Evolutionary conservation across 106 monocot species (phyloP), one percentile per base, ranked within the genome.

Genomic region (Dendrobium officinale): DNA sequence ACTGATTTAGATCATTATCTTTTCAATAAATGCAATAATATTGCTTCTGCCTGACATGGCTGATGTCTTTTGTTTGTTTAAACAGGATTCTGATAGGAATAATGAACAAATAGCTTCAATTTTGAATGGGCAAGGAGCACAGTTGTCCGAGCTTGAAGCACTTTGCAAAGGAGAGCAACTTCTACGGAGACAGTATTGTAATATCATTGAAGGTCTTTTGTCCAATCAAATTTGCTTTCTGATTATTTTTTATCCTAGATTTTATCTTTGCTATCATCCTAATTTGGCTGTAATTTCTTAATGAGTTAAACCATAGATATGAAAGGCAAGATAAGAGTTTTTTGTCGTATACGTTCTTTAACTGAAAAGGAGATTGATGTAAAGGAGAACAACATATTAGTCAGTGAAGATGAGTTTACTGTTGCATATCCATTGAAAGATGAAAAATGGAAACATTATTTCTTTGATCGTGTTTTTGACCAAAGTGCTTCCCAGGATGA

Each of bases 301-400:
- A 40, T 17, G 40, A 29, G 1, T 72, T 72, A 33, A 40, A 33
- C 5, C 40, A 44, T 80, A 98, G 98, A 98, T 80, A 98, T 98
- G 98, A 98, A 98, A 89, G 98, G 98, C 41, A 98, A 98, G 43
- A 91, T 98, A 77, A 83, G 94, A 86, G 98, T 98, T 8, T 98
- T 78, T 67, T 98, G 98, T 47, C 94, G 94, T 76, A 78, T 95
- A 47, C 90, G 98, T 45, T 94, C 98, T 44, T 81, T 91, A 55
- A 92, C 42, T 80, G 91, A 90, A 42, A 98, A 95, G 81, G 98
- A 98, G 84, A 85, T 87, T 68, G 68, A 67, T 75, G 90, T 86
- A 49, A 85, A 73, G n/a, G 98, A 98, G 27, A 91, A 77, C 41
- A 73, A 70, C 80, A 77, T 87, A 45, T 84, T 95, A 44, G 64